Evolutionary conservation across 2,329 filamentous ascomycete species (phyloP).

Genomic region (Dryadomyces quercus-mongolicae): DNA sequence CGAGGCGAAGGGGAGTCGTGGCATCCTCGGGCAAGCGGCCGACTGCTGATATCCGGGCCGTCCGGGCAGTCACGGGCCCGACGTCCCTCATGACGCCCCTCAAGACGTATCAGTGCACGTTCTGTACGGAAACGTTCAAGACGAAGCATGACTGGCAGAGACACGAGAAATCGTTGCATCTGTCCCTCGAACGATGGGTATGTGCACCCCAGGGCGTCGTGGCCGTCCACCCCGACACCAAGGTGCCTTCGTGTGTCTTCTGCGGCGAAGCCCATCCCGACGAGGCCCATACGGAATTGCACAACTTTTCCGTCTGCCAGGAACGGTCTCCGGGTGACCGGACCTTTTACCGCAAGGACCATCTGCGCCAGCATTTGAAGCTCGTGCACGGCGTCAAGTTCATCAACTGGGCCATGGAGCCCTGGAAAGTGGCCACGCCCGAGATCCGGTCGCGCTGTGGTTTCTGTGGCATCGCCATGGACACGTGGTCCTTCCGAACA

Average conservation of each 20-base stretch:
- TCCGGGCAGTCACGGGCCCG: conserved; percentile 7
- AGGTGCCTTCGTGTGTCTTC: conserved; percentile 44
- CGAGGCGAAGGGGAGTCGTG: neutral
- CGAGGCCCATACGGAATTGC: conserved; percentile 41
- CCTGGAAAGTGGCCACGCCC: conserved; percentile 47
- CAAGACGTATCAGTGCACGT: conserved; percentile 54
- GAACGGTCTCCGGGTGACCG: conserved; percentile 50
- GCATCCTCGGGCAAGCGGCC: conserved; percentile 15
- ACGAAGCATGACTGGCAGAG: conserved; percentile 60
- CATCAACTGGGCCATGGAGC: conserved; percentile 50
- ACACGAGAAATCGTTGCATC: conserved; percentile 56
- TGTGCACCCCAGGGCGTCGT: conserved; percentile 46
- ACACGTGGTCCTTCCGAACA: conserved; percentile 46
- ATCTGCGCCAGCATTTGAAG: conserved; percentile 52
- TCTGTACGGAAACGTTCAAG: conserved; percentile 55
- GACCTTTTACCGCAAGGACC: conserved; percentile 55
- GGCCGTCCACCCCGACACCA: conserved; percentile 46
- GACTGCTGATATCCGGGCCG: too few relatives aligned
- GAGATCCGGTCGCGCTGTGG: conserved; percentile 52
- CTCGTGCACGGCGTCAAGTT: conserved; percentile 53
- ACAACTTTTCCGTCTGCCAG: conserved; percentile 52
- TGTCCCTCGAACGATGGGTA: conserved; percentile 54
- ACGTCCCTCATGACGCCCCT: conserved; percentile 26
- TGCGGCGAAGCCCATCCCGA: conserved; percentile 44
- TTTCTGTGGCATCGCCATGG: conserved; percentile 51